Percentiles rank a stretch among this genome's conserved stretches.
Conservation (phyloP, 768 basidiomycete genomes). For the Astraeus odoratus region DNA sequence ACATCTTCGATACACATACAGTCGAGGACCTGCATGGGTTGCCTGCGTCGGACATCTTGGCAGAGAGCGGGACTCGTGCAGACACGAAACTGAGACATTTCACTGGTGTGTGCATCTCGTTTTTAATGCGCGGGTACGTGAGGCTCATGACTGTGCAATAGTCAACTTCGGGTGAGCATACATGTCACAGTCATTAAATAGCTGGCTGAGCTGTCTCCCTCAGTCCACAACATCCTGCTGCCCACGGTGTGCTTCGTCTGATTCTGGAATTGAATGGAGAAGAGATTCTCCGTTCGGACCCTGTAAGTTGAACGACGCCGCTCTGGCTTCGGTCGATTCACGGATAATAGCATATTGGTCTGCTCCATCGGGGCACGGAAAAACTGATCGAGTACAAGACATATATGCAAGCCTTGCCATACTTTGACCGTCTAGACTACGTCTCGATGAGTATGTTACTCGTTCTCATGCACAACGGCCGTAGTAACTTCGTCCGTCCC, state of each 20-base stretch:
- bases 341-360: constrained; percentile 72
- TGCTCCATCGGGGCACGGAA: constrained; percentile 96
- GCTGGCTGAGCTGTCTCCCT: background rate
- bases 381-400: constrained; percentile 99
- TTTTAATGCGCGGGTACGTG: background rate
- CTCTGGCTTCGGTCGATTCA: background rate
- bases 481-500: constrained; percentile 4
- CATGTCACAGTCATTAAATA: background rate
- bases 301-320: constrained; percentile 38
- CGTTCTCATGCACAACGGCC: background rate
- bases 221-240: constrained; percentile 91
- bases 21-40: constrained; percentile 84
- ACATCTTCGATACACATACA: constrained; percentile 57
- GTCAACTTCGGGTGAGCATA: constrained; percentile 83
- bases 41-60: constrained; percentile 71
- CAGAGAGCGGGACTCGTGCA: constrained; percentile 60
- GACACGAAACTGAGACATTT: constrained; percentile 89
- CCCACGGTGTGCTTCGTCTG: constrained; percentile 95
- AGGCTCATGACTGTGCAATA: constrained; percentile 23
- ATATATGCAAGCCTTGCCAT: constrained; percentile 94
- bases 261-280: constrained; percentile 98
- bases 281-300: constrained; percentile 83
- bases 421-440: constrained; percentile 98
- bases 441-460: constrained; percentile 92
- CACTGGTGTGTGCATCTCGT: constrained; percentile 53